Evolutionary conservation across 139 green algal genomes (phyloP), one percentile per base, ranked within the genome.

Genomic region (Ulvella scutata): DNA sequence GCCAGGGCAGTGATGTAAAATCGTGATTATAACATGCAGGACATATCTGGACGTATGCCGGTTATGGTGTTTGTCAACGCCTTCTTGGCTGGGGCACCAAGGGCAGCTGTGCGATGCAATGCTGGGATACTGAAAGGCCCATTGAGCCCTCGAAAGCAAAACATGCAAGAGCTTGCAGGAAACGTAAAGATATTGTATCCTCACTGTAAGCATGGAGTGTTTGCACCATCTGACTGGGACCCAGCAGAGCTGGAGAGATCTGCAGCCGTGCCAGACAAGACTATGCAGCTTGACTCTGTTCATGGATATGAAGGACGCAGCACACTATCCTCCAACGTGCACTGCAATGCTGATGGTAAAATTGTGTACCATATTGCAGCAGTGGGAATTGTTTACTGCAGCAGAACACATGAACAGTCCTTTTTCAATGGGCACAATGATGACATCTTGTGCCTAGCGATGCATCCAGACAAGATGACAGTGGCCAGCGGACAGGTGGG

Each of bases 401-500:
- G 79, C 0, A 59, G 59, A 21, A 79, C 74, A 37, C 85, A 89
- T 62, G 83, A 79, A 1, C 88, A 93, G 77, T 34, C 72, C 7
- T 90, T 91, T 77, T 93, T 90, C 79, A 75, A 84, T 34, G 85
- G 78, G 26, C 88, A 92, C 76, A 84, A 88, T 62, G 84, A 92
- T 75, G 88, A 92, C 81, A 88, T 92, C 67, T 59, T 79, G 61
- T 88, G 82, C 75, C n/a, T 86, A 59, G 81, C 78, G 2, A 36
- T 88, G 7, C 78, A 79, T 34, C 80, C 82, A 26, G 79, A 87
- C 67, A 73, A 61, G 39, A 72, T 38, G 43, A 79, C 67, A 1
- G 77, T 83, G 3, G 84, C 82, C 29, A 86, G 80, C 13, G 84
- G 84, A 17, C 84, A 89, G 80, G 73, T 88, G 29, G 80, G 84